Evolutionary conservation across 2,329 filamentous ascomycete genomes (phyloP), one percentile per base, ranked within the genome.

Genomic region (Pseudogymnoascus destructans): DNA sequence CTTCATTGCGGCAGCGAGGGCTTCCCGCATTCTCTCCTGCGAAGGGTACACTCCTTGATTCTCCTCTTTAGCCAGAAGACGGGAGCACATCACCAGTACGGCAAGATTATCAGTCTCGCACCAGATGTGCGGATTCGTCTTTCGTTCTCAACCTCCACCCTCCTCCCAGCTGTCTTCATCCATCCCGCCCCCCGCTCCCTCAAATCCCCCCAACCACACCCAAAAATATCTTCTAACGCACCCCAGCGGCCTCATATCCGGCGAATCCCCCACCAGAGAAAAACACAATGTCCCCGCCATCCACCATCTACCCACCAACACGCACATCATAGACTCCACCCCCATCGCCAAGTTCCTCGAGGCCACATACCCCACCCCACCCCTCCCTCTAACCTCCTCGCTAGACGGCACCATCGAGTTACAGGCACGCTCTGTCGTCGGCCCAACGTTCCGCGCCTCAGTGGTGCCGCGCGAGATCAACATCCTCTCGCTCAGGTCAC

Each of bases 301-400:
- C 61, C 68, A 72, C 1, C 73, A 75, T 59, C 49, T 73, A 9
- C 67, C 72, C 17, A 73, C 61, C 55, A 66, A 70, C 63, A 72
- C 62, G 19, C 69, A 70, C 63, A 64, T 74, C 8, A 73, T 74
- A 71, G 72, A 72, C 61, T 74, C 73, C 3, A 55, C 55, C 9
- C 61, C 64, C 32, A 74, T 75, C 64, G 64, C 72, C 1, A 61
- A 69, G 35, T 74, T 75, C 60, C 66, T 75, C 46, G 71, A 74
- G 57, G 64, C n/a, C 68, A 72, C 66, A 5, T 75, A 75, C 60
- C 71, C 71, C 8, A 59, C 67, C 6, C 70, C 66, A 0, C n/a
- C 70, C 4, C 59, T 74, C 1, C 66, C 64, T 8, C 61, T 73
- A 15, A 68, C 62, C 1, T 73, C 72, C 1, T 67, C 68, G n/a